Conservation (phyloP, 495 filamentous ascomycete genomes). For the Tetracladium setigerum region DNA sequence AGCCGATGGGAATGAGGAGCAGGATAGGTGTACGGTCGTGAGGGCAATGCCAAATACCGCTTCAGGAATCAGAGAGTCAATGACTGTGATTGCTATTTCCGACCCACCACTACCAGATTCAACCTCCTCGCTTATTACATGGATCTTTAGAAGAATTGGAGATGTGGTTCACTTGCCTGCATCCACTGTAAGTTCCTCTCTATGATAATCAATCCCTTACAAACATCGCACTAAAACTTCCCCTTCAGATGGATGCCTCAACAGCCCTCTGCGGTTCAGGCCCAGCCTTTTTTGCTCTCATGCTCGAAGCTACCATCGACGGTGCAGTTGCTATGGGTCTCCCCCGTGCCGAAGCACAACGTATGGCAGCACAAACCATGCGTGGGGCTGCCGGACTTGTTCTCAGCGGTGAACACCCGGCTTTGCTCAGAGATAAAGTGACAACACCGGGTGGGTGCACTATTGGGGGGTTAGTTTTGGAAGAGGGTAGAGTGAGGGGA, state of each 20-base stretch:
- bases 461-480: constrained; percentile 68
- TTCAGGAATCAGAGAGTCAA: constrained; percentile 61
- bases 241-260: constrained; percentile 55
- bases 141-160: constrained; percentile 58
- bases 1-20: constrained; percentile 25
- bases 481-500: constrained; percentile 66
- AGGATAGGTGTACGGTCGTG: constrained; percentile 48
- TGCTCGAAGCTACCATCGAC: constrained; percentile 70
- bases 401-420: constrained; percentile 57
- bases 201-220: too few relatives aligned
- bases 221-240: constrained; percentile 2
- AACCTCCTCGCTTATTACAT: constrained; percentile 51
- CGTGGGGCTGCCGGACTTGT: constrained; percentile 66
- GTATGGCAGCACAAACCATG: constrained; percentile 76
- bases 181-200: not conserved
- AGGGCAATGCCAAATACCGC: constrained; percentile 76
- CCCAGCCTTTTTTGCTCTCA: constrained; percentile 71
- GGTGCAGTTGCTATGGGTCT: constrained; percentile 77
- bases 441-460: constrained; percentile 76
- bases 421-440: constrained; percentile 69
- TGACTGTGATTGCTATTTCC: constrained; percentile 68
- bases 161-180: constrained; percentile 26
- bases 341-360: constrained; percentile 65
- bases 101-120: constrained; percentile 46
- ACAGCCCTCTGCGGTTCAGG: constrained; percentile 73